Conservation (phyloP, 106 monocot species). For the Posidonia australis region DNA sequence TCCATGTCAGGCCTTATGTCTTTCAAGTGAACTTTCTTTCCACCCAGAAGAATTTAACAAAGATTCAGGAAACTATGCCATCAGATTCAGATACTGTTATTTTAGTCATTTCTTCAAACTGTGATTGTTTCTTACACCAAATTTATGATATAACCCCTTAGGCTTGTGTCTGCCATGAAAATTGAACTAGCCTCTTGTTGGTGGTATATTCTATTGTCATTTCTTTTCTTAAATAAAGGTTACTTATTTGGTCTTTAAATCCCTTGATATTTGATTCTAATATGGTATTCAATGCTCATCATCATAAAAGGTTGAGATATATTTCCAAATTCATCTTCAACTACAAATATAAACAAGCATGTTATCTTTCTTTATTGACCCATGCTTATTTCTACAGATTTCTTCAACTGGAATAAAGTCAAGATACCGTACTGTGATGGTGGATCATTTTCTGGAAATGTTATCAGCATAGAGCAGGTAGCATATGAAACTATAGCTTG, state of each 20-base stretch:
- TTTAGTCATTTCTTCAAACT: no score
- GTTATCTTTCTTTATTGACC: neutral
- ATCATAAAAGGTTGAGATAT: neutral
- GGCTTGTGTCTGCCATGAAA: neutral
- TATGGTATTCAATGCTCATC: no score
- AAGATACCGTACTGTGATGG: slow-evolving; percentile 92
- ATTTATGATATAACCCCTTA: neutral
- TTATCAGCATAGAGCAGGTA: slow-evolving; percentile 39
- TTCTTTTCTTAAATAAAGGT: neutral
- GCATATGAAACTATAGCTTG: neutral
- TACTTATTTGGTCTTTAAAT: neutral
- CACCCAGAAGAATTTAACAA: no score
- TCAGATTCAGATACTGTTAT: no score
- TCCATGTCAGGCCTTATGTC: no score
- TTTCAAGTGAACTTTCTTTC: no score
- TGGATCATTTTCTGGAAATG: slow-evolving; percentile 69
- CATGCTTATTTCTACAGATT: slow-evolving; percentile 38
- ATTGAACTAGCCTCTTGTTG: neutral
- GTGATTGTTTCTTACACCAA: neutral
- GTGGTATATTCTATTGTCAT: neutral
- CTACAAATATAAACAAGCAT: neutral
- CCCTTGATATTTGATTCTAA: neutral
- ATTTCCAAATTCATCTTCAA: neutral
- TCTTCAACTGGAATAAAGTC: slow-evolving; percentile 96
- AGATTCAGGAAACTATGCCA: no score